Conservation (phyloP, 208 protist species). For the Leishmania aethiopica region DNA sequence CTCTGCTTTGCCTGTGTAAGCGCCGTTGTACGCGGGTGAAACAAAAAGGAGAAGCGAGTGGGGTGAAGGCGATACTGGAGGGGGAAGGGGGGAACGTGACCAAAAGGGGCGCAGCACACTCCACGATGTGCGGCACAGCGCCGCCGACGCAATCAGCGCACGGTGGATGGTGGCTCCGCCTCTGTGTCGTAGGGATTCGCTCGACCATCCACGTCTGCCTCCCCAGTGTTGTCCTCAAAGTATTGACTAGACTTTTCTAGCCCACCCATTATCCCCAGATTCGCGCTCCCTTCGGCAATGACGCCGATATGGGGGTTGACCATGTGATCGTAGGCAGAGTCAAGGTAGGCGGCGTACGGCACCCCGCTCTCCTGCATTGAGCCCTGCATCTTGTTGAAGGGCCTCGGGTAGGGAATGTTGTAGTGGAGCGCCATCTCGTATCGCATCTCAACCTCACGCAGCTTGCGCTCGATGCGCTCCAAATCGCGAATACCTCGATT, state of each 20-base stretch:
- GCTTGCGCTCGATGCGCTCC: slow-evolving; percentile 66
- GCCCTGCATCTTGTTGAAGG: slow-evolving; percentile 82
- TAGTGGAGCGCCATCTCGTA: slow-evolving; percentile 89
- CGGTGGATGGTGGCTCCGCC: slow-evolving; percentile 34
- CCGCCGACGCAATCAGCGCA: slow-evolving; percentile 1
- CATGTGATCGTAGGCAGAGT: slow-evolving; percentile 83
- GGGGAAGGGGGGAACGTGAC: background rate
- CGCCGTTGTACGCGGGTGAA: background rate
- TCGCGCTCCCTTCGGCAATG: slow-evolving; percentile 71
- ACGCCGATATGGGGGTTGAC: slow-evolving; percentile 70
- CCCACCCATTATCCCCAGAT: slow-evolving; percentile 73
- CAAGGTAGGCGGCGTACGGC: slow-evolving; percentile 83
- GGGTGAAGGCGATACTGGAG: background rate
- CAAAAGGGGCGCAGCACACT: background rate
- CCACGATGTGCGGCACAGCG: background rate
- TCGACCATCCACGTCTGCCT: slow-evolving; percentile 52
- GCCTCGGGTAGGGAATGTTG: slow-evolving; percentile 82
- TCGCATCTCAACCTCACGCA: slow-evolving; percentile 91
- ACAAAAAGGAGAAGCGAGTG: background rate
- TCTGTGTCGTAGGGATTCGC: slow-evolving; percentile 41
- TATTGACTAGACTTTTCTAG: slow-evolving; percentile 36
- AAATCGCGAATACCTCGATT: slow-evolving; percentile 70
- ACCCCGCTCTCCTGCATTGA: slow-evolving; percentile 79
- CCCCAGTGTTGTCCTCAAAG: slow-evolving; percentile 54
- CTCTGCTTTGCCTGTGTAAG: background rate